phyloP scores from a whole-genome alignment of 2,329 filamentous ascomycete genomes.

The Dothistroma pini region DNA sequence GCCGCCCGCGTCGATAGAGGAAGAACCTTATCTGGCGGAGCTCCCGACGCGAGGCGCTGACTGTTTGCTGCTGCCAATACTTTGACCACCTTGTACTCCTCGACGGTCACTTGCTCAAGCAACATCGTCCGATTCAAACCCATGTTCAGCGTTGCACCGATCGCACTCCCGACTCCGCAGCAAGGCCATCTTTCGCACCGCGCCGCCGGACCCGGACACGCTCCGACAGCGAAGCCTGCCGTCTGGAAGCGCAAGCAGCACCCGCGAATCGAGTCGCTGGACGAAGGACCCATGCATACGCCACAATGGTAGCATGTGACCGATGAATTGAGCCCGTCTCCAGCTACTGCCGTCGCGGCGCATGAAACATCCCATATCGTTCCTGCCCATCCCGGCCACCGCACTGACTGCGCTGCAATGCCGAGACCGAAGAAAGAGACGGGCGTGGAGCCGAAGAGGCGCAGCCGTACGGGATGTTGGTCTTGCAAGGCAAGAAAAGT shows the following conservation, averaged over 20 bases:
- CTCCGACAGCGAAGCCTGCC: too few relatives aligned
- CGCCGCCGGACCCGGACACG: too few relatives aligned
- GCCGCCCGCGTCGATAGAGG: not conserved
- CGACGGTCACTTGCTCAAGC: not conserved
- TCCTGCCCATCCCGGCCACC: not conserved
- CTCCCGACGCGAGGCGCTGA: not conserved
- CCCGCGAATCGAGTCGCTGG: not conserved
- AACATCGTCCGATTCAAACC: not conserved
- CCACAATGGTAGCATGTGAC: not conserved
- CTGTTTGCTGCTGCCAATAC: not conserved
- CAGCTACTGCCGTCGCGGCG: not conserved
- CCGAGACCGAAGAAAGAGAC: constrained; percentile 63
- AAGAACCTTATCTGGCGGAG: not conserved
- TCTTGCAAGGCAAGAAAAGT: constrained; percentile 76
- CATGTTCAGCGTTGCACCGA: not conserved
- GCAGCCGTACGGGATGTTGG: constrained; percentile 68
- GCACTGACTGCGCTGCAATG: constrained; percentile 41
- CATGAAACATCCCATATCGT: not conserved
- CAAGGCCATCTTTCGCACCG: not conserved
- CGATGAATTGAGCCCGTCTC: not conserved
- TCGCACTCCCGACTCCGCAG: not conserved
- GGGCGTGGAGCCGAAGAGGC: constrained; percentile 61
- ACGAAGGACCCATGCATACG: not conserved
- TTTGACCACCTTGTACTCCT: not conserved
- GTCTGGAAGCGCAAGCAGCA: not conserved